Evolutionary conservation across 108 stramenopile species (phyloP).

Genomic region (Fistulifera solaris): DNA sequence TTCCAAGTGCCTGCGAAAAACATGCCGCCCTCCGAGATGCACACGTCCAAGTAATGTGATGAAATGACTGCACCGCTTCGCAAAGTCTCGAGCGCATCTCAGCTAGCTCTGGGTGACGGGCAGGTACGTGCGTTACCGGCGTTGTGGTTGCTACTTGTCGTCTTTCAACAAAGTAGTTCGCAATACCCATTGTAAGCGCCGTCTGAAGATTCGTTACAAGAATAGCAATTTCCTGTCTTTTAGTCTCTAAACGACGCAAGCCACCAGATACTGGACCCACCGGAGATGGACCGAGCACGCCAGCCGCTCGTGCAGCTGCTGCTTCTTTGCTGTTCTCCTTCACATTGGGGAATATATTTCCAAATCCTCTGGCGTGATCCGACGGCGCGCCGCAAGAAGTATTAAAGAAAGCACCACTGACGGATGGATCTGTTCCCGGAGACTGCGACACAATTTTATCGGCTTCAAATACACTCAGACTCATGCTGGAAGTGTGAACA

Average conservation of each 20-base stretch:
- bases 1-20: conserved; percentile 76
- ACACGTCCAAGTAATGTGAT: conserved; percentile 71
- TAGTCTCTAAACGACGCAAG: conserved; percentile 60
- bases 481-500: conserved; percentile 56
- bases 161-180: conserved; percentile 36
- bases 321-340: conserved; percentile 11
- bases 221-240: conserved; percentile 37
- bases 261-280: conserved; percentile 43
- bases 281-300: conserved; percentile 10
- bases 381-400: conserved; percentile 79
- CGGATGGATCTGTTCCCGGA: conserved; percentile 9
- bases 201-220: conserved; percentile 35
- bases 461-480: conserved; percentile 41
- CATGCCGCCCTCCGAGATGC: conserved; percentile 69
- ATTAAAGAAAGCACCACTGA: conserved; percentile 30
- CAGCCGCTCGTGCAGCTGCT: neutral
- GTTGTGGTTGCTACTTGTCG: conserved; percentile 20
- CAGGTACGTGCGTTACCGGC: conserved; percentile 42
- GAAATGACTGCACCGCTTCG: conserved; percentile 55
- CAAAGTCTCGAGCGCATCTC: conserved; percentile 38
- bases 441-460: conserved; percentile 5
- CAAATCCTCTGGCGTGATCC: conserved; percentile 84
- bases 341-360: conserved; percentile 34
- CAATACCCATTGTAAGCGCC: conserved; percentile 42
- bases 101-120: conserved; percentile 29